Conservation (phyloP, 2,329 filamentous ascomycete species). For the Penicillium sumatraense region DNA sequence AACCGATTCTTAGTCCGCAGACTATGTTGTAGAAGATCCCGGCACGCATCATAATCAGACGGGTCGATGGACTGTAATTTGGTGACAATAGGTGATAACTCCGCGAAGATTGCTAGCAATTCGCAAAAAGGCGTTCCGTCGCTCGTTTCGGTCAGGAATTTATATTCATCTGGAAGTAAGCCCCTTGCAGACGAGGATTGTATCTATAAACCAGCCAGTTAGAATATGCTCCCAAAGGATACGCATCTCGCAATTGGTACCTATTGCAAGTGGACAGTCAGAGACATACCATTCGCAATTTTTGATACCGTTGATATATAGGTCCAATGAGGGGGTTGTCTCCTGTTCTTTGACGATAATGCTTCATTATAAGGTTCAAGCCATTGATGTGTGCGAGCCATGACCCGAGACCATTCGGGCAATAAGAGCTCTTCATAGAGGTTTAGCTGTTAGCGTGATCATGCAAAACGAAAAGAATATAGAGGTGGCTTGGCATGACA, state of each 20-base stretch:
- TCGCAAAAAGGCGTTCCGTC: conserved; percentile 6
- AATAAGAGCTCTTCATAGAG: conserved; percentile 1
- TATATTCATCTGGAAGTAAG: conserved; percentile 2
- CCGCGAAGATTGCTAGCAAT: conserved; percentile 4
- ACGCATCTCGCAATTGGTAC: too few species aligned
- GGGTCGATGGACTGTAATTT: background rate
- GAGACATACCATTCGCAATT: conserved; percentile 8
- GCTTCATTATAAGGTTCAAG: conserved; percentile 2
- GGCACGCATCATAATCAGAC: background rate
- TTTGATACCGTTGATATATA: conserved; percentile 10
- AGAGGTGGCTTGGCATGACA: too few species aligned
- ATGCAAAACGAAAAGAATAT: too few species aligned
- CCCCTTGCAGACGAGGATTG: background rate
- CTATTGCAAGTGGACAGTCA: too few species aligned
- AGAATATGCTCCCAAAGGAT: background rate
- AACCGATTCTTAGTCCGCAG: background rate
- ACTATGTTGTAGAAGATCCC: background rate
- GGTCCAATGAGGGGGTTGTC: conserved; percentile 7
- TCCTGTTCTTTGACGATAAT: conserved; percentile 1
- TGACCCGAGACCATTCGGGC: conserved; percentile 4
- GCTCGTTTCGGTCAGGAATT: background rate
- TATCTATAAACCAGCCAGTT: background rate
- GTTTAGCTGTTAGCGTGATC: background rate
- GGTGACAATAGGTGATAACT: background rate
- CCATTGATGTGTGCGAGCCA: conserved; percentile 10